Conservation (phyloP, 1,284 basidiomycete species). For the Puccinia triticina region DNA sequence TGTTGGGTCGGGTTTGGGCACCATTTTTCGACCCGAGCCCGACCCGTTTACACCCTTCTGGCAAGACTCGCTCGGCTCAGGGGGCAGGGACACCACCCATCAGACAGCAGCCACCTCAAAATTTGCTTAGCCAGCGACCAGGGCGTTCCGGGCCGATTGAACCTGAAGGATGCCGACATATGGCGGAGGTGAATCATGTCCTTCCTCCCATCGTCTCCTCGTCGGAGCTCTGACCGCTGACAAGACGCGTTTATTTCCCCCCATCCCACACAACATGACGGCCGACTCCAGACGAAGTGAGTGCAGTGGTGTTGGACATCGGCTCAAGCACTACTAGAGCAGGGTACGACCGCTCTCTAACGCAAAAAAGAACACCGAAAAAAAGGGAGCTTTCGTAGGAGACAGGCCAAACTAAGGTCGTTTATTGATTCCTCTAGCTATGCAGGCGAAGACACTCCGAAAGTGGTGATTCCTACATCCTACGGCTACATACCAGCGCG, state of each 20-base stretch:
- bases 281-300: conserved; percentile 75
- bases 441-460: conserved; percentile 95
- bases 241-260: not conserved
- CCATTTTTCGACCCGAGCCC: no score
- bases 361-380: not conserved
- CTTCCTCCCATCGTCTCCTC: not conserved
- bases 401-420: not conserved
- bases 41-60: no score
- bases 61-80: no score
- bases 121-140: no score
- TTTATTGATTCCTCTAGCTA: conserved; percentile 63
- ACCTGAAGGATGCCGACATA: not conserved
- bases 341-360: conserved; percentile 63
- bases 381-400: no score
- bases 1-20: no score
- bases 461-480: conserved; percentile 83
- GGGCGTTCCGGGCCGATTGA: not conserved
- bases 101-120: no score
- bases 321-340: conserved; percentile 86
- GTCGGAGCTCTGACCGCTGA: not conserved
- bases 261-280: not conserved
- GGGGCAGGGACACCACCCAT: no score
- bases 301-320: conserved; percentile 92
- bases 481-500: conserved; percentile 72
- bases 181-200: conserved; percentile 5